These are phyloP conservation scores for Planoprotostelium fungivorum DNA, from an alignment of 78 protist genomes.

Conservation along the genomic window DNA sequence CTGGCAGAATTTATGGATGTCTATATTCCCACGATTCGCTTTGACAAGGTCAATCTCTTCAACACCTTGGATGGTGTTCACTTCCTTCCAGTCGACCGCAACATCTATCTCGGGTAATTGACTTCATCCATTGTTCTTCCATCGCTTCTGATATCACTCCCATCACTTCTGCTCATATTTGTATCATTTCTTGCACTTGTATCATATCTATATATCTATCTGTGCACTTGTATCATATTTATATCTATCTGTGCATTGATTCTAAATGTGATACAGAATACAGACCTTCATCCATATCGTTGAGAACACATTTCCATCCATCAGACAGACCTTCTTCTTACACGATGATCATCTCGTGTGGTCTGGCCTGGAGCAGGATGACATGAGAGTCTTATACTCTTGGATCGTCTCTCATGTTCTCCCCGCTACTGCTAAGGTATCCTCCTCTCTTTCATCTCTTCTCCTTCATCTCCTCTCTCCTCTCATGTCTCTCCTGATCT, in stretches of 20 bases:
- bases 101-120: conserved; percentile 26
- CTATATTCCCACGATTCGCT: conserved; percentile 17
- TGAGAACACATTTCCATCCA: neutral
- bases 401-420: neutral
- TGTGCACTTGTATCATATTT: too few relatives aligned
- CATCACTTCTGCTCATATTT: too few relatives aligned
- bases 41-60: conserved; percentile 53
- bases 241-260: neutral
- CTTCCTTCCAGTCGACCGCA: conserved; percentile 63
- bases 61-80: conserved; percentile 56
- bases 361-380: conserved; percentile 35
- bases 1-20: conserved; percentile 19
- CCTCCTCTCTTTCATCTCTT: neutral
- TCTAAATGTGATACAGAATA: neutral
- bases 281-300: neutral
- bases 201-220: too few relatives aligned
- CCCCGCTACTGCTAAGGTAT: neutral
- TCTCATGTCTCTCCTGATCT: too few relatives aligned
- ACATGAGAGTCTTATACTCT: conserved; percentile 13
- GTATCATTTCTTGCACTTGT: too few relatives aligned
- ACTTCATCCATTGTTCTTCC: neutral
- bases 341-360: conserved; percentile 20
- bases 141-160: neutral
- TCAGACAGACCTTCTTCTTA: conserved; percentile 9
- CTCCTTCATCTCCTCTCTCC: neutral